Conservation (phyloP, 305 asterid genomes). For the Salvia sclarea region DNA sequence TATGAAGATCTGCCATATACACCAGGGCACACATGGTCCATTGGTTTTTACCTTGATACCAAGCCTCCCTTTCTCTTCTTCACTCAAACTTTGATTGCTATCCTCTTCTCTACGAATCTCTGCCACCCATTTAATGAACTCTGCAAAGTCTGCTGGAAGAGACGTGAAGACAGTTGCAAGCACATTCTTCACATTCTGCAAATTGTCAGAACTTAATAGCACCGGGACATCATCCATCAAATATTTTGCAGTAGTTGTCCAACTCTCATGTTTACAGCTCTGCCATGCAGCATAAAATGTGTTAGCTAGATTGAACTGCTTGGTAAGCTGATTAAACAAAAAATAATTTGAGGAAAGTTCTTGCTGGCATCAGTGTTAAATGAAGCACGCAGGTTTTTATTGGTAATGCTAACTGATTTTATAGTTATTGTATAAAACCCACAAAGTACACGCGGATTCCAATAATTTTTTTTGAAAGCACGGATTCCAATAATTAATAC, state of each 20-base stretch:
- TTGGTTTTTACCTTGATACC: conserved; percentile 62
- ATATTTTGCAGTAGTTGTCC: conserved; percentile 78
- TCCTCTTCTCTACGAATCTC: conserved; percentile 91
- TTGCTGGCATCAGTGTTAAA: neutral
- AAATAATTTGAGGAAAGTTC: neutral
- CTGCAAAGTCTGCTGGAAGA: conserved; percentile 74
- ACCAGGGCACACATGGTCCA: neutral
- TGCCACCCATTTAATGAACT: conserved; percentile 91
- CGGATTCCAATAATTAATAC: neutral
- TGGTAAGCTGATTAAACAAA: neutral
- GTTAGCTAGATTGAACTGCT: conserved; percentile 28
- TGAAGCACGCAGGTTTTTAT: neutral
- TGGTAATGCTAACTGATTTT: neutral
- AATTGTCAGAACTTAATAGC: conserved; percentile 54
- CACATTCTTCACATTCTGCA: conserved; percentile 61
- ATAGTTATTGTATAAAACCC: neutral
- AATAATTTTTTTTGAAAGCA: neutral
- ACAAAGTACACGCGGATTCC: neutral
- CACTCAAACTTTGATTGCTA: conserved; percentile 57
- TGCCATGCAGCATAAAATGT: conserved; percentile 39
- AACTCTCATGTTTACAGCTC: conserved; percentile 97
- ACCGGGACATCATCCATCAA: conserved; percentile 82
- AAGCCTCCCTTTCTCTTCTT: conserved; percentile 89
- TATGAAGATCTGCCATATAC: conserved; percentile 16
- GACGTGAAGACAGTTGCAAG: conserved; percentile 59